Conservation (phyloP, 2,329 filamentous ascomycete species). For the Aureobasidium sp. region DNA sequence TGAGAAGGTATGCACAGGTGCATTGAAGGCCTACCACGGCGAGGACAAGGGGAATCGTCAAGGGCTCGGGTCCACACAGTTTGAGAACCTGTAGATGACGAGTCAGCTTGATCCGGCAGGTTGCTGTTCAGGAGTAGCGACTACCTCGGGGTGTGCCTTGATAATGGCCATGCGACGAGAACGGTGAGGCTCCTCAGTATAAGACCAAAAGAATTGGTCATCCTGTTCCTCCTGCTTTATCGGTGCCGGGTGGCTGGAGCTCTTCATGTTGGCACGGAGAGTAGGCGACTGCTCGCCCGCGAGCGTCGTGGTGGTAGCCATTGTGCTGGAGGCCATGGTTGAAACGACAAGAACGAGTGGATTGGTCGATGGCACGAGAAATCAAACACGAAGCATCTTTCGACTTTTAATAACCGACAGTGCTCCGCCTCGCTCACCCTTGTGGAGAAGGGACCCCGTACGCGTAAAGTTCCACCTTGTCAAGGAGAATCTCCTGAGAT, state of each 20-base stretch:
- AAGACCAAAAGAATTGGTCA: slow-evolving; percentile 91
- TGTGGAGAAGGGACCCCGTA: slow-evolving; percentile 1
- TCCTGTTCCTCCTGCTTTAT: slow-evolving; percentile 14
- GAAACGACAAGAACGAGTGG: background rate
- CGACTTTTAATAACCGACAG: background rate
- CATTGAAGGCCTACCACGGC: slow-evolving; percentile 78
- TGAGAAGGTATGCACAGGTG: slow-evolving; percentile 65
- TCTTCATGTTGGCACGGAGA: slow-evolving; percentile 16
- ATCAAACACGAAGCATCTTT: background rate
- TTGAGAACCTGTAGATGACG: slow-evolving; percentile 67
- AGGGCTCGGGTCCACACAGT: slow-evolving; percentile 88
- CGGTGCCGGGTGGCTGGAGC: background rate
- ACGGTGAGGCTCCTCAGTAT: slow-evolving; percentile 94
- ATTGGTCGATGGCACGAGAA: background rate
- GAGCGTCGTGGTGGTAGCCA: slow-evolving; percentile 7
- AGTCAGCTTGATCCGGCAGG: background rate
- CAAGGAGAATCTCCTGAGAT: background rate
- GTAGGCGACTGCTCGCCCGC: slow-evolving; percentile 6
- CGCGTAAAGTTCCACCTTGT: slow-evolving; percentile 3
- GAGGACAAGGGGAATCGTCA: slow-evolving; percentile 88
- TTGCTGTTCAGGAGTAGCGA: slow-evolving; percentile 9
- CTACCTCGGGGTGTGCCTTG: slow-evolving; percentile 92
- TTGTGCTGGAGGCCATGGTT: background rate
- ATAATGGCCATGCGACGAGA: slow-evolving; percentile 89
- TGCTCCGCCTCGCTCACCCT: background rate